Evolutionary conservation across 2,329 filamentous ascomycete species (phyloP).

Genomic region (Aspergillus felis): DNA sequence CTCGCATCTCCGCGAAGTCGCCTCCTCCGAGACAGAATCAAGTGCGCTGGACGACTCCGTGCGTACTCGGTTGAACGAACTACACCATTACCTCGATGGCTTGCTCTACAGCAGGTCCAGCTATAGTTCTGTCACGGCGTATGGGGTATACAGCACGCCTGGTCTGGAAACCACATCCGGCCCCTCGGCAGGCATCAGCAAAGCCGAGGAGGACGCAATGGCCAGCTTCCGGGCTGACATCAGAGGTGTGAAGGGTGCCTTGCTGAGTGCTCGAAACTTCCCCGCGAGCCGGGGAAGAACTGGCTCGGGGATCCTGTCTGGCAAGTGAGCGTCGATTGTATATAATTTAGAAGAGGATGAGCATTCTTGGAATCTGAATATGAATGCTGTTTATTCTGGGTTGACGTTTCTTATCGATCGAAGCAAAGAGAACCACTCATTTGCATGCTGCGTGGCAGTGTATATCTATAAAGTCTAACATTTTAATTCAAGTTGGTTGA

Average conservation of each 20-base stretch:
- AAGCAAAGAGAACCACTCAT: not conserved
- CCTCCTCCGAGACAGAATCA: slow-evolving; percentile 35
- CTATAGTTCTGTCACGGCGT: slow-evolving; percentile 27
- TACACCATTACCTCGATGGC: slow-evolving; percentile 52
- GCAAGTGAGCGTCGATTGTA: not conserved
- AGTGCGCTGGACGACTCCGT: slow-evolving; percentile 31
- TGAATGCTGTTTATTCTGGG: no score
- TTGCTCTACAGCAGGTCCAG: slow-evolving; percentile 37
- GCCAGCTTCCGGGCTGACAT: slow-evolving; percentile 58
- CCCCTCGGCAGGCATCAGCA: slow-evolving; percentile 27
- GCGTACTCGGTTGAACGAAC: slow-evolving; percentile 35
- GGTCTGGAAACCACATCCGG: slow-evolving; percentile 21
- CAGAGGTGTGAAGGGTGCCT: slow-evolving; percentile 58
- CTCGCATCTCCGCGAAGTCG: slow-evolving; percentile 49
- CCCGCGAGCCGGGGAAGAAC: slow-evolving; percentile 35
- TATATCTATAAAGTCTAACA: not conserved
- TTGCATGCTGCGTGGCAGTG: not conserved
- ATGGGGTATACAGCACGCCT: slow-evolving; percentile 32
- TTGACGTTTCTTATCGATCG: not conserved
- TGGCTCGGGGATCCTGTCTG: slow-evolving; percentile 17
- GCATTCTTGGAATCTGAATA: not conserved
- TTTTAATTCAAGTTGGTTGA: not conserved
- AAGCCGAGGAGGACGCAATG: slow-evolving; percentile 54
- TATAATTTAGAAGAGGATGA: not conserved
- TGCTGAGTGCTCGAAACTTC: slow-evolving; percentile 61